These are phyloP conservation scores for Psilocybe tampanensis DNA, from an alignment of 768 basidiomycete species.

Conservation along the genomic window DNA sequence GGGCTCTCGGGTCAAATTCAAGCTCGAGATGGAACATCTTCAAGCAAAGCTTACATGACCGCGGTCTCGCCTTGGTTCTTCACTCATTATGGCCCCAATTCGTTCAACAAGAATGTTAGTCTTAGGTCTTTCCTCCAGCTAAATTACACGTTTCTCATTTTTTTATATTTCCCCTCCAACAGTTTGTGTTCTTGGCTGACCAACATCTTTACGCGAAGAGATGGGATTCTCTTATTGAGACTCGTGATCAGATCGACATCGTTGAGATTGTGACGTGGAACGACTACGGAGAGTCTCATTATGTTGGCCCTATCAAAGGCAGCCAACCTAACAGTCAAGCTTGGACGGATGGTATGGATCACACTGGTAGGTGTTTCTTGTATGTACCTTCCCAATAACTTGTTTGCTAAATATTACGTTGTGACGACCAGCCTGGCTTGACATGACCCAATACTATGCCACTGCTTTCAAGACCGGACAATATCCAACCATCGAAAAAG, in stretches of 20 bases:
- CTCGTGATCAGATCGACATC: slow-evolving; percentile 61
- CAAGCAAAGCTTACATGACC: slow-evolving; percentile 43
- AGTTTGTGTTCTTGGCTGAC: slow-evolving; percentile 71
- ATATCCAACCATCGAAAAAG: slow-evolving; percentile 58
- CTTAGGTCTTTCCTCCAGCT: neutral
- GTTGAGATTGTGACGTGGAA: slow-evolving; percentile 71
- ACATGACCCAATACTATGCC: slow-evolving; percentile 66
- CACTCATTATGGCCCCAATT: slow-evolving; percentile 69
- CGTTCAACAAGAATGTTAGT: slow-evolving; percentile 74
- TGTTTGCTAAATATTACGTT: too few relatives aligned
- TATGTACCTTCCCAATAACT: neutral
- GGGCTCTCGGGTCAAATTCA: slow-evolving; percentile 26
- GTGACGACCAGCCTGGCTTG: slow-evolving; percentile 55
- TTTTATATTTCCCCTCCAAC: neutral
- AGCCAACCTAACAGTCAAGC: slow-evolving; percentile 70
- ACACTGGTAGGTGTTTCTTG: slow-evolving; percentile 38
- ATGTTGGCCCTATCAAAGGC: slow-evolving; percentile 78
- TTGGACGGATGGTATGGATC: slow-evolving; percentile 72
- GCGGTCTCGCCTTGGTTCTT: slow-evolving; percentile 80
- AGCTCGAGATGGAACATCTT: slow-evolving; percentile 27
- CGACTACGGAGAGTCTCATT: slow-evolving; percentile 79
- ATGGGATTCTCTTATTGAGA: slow-evolving; percentile 65
- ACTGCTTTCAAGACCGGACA: slow-evolving; percentile 71
- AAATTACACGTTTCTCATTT: slow-evolving; percentile 1
- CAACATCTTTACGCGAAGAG: slow-evolving; percentile 66